These are phyloP conservation scores for Fusarium ambrosium DNA, from an alignment of 2,329 filamentous ascomycete species.

Conservation along the genomic window DNA sequence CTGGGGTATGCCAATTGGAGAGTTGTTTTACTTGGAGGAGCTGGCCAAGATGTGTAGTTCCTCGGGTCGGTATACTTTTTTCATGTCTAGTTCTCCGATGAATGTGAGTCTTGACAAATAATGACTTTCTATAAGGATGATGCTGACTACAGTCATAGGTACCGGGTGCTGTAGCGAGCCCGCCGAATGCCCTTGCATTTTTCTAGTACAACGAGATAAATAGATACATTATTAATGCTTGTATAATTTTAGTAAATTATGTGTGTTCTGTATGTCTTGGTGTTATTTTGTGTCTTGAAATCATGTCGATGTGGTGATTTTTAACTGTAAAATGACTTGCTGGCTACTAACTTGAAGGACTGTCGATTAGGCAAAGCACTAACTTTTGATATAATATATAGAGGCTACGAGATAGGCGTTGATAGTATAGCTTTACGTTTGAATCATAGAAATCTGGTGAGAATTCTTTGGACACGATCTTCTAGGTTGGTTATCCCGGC, in stretches of 20 bases:
- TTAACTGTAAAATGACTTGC: too few relatives aligned
- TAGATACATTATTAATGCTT: not conserved
- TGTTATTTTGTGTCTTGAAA: not conserved
- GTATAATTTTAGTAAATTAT: not conserved
- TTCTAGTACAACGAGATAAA: conserved; percentile 8
- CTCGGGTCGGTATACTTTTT: conserved; percentile 61
- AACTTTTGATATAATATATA: not conserved
- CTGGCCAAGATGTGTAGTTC: conserved; percentile 63
- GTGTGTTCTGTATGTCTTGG: not conserved
- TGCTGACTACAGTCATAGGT: conserved; percentile 5
- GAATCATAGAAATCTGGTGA: not conserved
- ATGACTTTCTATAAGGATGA: too few relatives aligned
- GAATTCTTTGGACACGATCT: not conserved
- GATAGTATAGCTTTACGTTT: not conserved
- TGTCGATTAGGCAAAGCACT: not conserved
- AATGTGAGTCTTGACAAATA: conserved; percentile 46
- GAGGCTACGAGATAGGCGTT: too few relatives aligned
- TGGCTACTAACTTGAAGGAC: too few relatives aligned
- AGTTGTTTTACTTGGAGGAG: conserved; percentile 51
- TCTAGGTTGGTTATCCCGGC: too few relatives aligned
- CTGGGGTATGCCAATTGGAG: conserved; percentile 60
- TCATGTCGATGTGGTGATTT: not conserved
- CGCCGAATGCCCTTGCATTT: conserved; percentile 30
- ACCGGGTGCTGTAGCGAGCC: conserved; percentile 31
- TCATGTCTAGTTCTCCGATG: conserved; percentile 61